A percentile compares a stretch with the other conserved stretches of the same genome.
Evolutionary conservation across 1,139 yeast genomes (phyloP).

Genomic region (Waltiozyma sp.): DNA sequence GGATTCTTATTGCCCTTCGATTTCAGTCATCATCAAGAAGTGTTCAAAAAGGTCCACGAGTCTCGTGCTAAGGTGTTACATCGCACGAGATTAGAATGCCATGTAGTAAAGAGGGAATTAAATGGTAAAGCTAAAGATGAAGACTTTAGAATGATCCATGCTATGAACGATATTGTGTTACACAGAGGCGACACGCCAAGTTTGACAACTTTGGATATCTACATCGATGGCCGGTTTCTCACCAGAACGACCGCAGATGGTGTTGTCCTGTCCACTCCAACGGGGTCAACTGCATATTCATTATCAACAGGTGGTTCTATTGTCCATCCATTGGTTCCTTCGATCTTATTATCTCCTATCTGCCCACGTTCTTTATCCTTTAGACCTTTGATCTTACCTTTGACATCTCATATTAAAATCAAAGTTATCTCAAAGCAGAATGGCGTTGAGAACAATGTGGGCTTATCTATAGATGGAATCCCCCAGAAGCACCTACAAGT

Average conservation of each 20-base stretch:
- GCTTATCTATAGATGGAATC: slow-evolving; percentile 71
- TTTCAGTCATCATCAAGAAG: slow-evolving; percentile 45
- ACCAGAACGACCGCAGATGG: slow-evolving; percentile 94
- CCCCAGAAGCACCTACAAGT: slow-evolving; percentile 55
- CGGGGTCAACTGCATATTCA: slow-evolving; percentile 93
- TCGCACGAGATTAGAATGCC: slow-evolving; percentile 70
- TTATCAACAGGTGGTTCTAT: slow-evolving; percentile 87
- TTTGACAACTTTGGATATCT: slow-evolving; percentile 70
- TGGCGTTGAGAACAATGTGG: slow-evolving; percentile 27
- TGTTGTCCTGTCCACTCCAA: slow-evolving; percentile 74
- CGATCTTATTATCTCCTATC: slow-evolving; percentile 76
- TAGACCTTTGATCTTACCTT: slow-evolving; percentile 75
- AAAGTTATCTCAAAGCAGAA: slow-evolving; percentile 35
- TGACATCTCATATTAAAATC: slow-evolving; percentile 57
- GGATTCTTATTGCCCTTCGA: slow-evolving; percentile 89
- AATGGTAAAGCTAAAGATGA: slow-evolving; percentile 4
- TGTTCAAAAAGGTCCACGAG: slow-evolving; percentile 54
- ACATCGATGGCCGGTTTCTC: slow-evolving; percentile 67
- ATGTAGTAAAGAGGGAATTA: slow-evolving; percentile 33
- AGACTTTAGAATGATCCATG: slow-evolving; percentile 34
- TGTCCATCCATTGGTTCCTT: slow-evolving; percentile 79
- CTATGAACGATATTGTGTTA: slow-evolving; percentile 83
- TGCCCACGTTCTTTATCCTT: slow-evolving; percentile 84
- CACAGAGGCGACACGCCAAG: slow-evolving; percentile 89
- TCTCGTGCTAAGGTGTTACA: slow-evolving; percentile 63